These are phyloP conservation scores for Rutstroemia sp. DNA, from an alignment of 2,329 filamentous ascomycete genomes.

Conservation along the genomic window DNA sequence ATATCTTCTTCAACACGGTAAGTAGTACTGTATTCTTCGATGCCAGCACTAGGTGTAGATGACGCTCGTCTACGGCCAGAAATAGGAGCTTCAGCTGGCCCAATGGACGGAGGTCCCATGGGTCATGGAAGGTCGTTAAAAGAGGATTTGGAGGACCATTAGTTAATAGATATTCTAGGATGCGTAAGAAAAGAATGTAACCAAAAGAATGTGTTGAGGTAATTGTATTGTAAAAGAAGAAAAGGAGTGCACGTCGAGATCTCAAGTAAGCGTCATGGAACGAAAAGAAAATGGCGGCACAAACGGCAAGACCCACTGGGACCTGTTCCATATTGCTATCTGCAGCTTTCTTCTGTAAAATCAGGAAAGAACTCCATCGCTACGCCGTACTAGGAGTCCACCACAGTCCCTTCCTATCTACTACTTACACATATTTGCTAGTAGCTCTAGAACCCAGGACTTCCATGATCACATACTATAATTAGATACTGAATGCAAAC, in stretches of 20 bases:
- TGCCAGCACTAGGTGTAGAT: constrained; percentile 16
- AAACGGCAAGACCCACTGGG: too few relatives aligned
- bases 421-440: too few relatives aligned
- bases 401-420: too few relatives aligned
- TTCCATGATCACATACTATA: too few relatives aligned
- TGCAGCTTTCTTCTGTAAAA: too few relatives aligned
- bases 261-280: too few relatives aligned
- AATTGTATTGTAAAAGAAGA: neutral
- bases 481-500: too few relatives aligned
- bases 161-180: constrained; percentile 5
- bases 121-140: constrained; percentile 9
- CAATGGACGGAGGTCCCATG: constrained; percentile 16
- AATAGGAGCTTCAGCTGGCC: constrained; percentile 11
- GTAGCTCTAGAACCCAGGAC: too few relatives aligned
- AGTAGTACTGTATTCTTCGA: constrained; percentile 18
- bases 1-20: constrained; percentile 25
- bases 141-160: neutral
- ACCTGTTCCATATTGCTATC: too few relatives aligned
- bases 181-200: constrained; percentile 3
- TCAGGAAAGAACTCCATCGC: too few relatives aligned
- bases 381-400: too few relatives aligned
- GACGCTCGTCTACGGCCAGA: constrained; percentile 15
- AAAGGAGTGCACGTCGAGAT: neutral
- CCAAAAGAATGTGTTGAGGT: constrained; percentile 11
- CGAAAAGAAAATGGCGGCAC: too few relatives aligned